These are phyloP conservation scores for Venturia oleaginea DNA, from an alignment of 2,329 filamentous ascomycete genomes.

Conservation along the genomic window DNA sequence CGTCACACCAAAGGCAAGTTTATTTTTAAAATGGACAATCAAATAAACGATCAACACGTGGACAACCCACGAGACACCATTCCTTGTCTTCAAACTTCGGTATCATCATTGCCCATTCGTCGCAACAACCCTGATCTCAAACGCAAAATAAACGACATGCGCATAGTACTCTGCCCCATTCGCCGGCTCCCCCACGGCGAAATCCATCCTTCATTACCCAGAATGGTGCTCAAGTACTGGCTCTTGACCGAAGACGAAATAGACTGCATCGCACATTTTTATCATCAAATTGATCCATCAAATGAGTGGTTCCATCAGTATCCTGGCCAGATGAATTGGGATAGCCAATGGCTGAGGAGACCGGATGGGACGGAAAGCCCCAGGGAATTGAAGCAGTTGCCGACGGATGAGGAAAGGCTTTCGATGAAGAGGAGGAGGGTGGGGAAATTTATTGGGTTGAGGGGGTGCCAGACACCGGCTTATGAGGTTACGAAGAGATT, in stretches of 20 bases:
- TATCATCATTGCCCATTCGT: neutral
- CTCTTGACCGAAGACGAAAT: conserved; percentile 15
- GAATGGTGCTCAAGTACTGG: conserved; percentile 8
- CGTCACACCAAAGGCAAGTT: neutral
- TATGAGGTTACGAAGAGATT: conserved; percentile 10
- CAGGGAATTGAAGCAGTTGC: neutral
- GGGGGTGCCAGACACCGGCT: conserved; percentile 13
- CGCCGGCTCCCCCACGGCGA: conserved; percentile 6
- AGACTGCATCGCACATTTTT: conserved; percentile 9
- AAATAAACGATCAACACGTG: neutral
- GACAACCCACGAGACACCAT: neutral
- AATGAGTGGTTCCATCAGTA: conserved; percentile 4
- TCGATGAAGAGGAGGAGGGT: conserved; percentile 13
- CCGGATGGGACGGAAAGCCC: conserved; percentile 1
- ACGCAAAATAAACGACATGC: conserved; percentile 8
- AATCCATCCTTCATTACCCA: conserved; percentile 10
- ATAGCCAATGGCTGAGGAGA: conserved; percentile 6
- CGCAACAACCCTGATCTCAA: conserved; percentile 4
- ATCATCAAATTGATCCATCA: conserved; percentile 6
- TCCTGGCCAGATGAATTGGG: conserved; percentile 13
- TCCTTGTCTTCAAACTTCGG: neutral
- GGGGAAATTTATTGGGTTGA: conserved; percentile 15
- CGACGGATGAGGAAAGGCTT: conserved; percentile 8
- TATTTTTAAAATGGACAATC: neutral
- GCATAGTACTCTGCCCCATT: conserved; percentile 6